Conservation (phyloP, 306 rosid species). For the Quercus robur region DNA sequence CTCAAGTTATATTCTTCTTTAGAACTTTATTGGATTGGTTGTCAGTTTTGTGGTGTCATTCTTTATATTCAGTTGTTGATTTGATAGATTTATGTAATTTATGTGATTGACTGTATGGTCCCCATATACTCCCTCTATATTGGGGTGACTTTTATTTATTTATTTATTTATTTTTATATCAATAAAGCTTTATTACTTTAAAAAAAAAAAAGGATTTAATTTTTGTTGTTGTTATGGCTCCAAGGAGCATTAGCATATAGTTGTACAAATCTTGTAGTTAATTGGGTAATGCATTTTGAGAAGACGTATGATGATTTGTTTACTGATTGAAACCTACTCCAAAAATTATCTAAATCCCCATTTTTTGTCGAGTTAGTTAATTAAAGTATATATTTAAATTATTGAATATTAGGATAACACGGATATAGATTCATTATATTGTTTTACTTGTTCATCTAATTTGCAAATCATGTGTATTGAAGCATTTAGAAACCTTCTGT, state of each 20-base stretch:
- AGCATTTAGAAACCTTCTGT: slow-evolving; percentile 21
- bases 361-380: not conserved
- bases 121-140: too few species aligned
- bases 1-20: too few species aligned
- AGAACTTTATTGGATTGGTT: too few species aligned
- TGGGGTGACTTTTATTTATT: too few species aligned
- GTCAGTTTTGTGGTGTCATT: too few species aligned
- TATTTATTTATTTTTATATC: too few species aligned
- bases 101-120: too few species aligned
- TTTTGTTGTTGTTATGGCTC: not conserved
- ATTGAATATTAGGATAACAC: too few species aligned
- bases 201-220: too few species aligned
- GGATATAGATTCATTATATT: not conserved
- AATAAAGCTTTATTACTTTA: too few species aligned
- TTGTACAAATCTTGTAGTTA: not conserved
- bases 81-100: too few species aligned
- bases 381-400: not conserved
- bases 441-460: not conserved
- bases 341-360: not conserved
- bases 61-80: too few species aligned
- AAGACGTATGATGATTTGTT: not conserved
- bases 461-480: not conserved
- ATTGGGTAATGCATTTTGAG: not conserved
- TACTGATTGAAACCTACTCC: not conserved
- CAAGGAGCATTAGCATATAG: not conserved